Conservation (phyloP, 1,139 yeast genomes). For the Suhomyces kunorum region DNA sequence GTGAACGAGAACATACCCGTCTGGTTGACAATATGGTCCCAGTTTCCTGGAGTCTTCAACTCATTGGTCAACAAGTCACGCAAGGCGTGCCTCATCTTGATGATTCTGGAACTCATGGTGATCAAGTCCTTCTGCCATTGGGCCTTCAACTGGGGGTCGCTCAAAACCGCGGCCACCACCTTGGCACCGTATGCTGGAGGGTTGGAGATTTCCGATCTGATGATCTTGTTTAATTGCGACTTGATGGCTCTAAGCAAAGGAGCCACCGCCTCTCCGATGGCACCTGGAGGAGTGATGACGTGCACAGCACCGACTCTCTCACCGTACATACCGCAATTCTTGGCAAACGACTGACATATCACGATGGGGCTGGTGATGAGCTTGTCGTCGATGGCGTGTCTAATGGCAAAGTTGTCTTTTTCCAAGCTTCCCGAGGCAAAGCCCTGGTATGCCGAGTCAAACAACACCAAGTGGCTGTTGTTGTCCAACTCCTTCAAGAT, state of each 20-base stretch:
- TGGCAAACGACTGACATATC: conserved; percentile 95
- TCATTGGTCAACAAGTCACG: conserved; percentile 56
- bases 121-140: conserved; percentile 88
- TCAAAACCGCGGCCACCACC: conserved; percentile 76
- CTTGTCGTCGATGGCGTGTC: conserved; percentile 67
- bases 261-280: conserved; percentile 25
- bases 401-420: conserved; percentile 83
- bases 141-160: conserved; percentile 58
- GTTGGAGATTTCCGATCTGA: conserved; percentile 85
- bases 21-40: conserved; percentile 92
- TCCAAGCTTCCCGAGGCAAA: conserved; percentile 89
- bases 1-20: conserved; percentile 98
- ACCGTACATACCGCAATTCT: conserved; percentile 96
- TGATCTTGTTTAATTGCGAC: conserved; percentile 77
- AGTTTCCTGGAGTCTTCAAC: conserved; percentile 79
- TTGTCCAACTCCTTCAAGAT: conserved; percentile 50
- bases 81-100: conserved; percentile 69
- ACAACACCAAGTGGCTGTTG: conserved; percentile 43
- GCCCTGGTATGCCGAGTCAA: conserved; percentile 53
- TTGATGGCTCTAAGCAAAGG: conserved; percentile 44
- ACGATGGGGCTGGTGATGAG: conserved; percentile 51
- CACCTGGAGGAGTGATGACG: conserved; percentile 52
- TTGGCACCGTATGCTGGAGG: conserved; percentile 98
- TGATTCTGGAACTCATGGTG: conserved; percentile 87
- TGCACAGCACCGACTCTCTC: conserved; percentile 96